Conservation (phyloP, 352 stramenopile genomes). For the Blastocystis sp. region DNA sequence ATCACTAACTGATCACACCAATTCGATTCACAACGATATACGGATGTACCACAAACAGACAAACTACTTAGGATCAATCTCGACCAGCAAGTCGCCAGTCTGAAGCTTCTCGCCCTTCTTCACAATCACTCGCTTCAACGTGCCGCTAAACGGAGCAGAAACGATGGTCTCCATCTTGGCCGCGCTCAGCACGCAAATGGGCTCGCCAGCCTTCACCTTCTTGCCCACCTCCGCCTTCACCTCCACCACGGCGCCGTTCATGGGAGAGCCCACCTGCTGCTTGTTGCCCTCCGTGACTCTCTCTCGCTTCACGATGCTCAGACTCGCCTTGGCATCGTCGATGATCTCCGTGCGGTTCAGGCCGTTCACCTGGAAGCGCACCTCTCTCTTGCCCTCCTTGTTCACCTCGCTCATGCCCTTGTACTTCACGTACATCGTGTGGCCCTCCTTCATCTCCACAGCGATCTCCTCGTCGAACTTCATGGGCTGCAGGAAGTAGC, state of each 20-base stretch:
- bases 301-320: conserved; percentile 79
- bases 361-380: conserved; percentile 96
- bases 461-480: conserved; percentile 82
- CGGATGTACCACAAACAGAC: no score
- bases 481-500: conserved; percentile 85
- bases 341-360: conserved; percentile 78
- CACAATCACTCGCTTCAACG: conserved; percentile 87
- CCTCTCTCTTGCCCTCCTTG: conserved; percentile 84
- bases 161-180: conserved; percentile 99
- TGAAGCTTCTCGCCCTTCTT: conserved; percentile 91
- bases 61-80: conserved; percentile 82
- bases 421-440: conserved; percentile 93
- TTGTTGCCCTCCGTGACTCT: conserved; percentile 85
- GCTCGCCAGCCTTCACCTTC: conserved; percentile 88
- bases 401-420: conserved; percentile 85
- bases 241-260: conserved; percentile 94
- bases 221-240: conserved; percentile 90
- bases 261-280: conserved; percentile 89
- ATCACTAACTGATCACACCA: no score
- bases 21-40: no score
- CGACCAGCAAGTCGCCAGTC: conserved; percentile 90
- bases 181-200: conserved; percentile 90
- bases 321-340: conserved; percentile 43
- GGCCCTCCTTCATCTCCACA: conserved; percentile 90
- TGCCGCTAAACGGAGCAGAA: conserved; percentile 85